phyloP scores from a whole-genome alignment of 1,284 basidiomycete species.

The Sanghuangporus weigelae region DNA sequence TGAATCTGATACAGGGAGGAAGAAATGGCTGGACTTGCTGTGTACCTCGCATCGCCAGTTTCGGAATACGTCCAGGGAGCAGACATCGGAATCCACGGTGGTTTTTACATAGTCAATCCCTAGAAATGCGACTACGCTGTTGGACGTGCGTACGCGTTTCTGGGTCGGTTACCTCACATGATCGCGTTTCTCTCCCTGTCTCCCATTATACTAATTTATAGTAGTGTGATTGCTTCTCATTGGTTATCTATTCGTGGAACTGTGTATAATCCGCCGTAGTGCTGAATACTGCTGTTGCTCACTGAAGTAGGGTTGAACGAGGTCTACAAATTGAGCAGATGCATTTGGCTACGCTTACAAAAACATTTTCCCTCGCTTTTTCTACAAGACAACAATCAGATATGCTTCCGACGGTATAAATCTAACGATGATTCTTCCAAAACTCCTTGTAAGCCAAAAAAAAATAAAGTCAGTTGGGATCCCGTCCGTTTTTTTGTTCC shows the following conservation, averaged over 20 bases:
- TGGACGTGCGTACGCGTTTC: not conserved
- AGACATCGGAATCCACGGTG: constrained; percentile 27
- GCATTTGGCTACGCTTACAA: too few species aligned
- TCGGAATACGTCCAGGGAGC: constrained; percentile 28
- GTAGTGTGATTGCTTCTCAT: not conserved
- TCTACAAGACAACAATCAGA: too few species aligned
- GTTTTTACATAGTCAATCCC: constrained; percentile 27
- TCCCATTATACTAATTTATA: too few species aligned
- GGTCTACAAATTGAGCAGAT: too few species aligned
- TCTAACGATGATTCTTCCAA: too few species aligned
- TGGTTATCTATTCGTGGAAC: not conserved
- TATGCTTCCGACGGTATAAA: too few species aligned
- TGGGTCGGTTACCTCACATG: too few species aligned
- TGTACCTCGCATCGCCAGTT: constrained; percentile 27
- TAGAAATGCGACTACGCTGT: constrained; percentile 9
- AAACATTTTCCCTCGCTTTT: not conserved
- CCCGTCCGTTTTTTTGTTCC: too few species aligned
- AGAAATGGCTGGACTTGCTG: constrained; percentile 26
- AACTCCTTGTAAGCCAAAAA: too few species aligned
- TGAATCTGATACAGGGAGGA: constrained; percentile 20
- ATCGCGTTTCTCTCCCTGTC: too few species aligned
- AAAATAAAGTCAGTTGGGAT: too few species aligned
- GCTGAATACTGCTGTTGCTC: not conserved
- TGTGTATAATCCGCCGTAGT: not conserved
- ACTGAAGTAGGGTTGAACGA: too few species aligned